phyloP scores from a whole-genome alignment of 139 green algal genomes.

The Nannochloris sp. region DNA sequence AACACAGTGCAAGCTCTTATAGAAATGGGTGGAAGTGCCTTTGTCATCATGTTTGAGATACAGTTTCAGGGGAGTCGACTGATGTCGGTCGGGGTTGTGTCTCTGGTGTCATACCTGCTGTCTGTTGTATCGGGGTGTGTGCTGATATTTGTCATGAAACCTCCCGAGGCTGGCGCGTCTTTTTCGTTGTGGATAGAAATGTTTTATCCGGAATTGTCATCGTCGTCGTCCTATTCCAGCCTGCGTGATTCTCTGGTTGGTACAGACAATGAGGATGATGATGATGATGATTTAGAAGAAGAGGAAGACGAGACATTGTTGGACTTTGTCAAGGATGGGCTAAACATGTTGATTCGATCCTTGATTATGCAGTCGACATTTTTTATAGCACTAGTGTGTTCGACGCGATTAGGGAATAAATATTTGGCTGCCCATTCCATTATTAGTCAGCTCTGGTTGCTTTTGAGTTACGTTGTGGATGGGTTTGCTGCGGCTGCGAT shows the following conservation, averaged over 20 bases:
- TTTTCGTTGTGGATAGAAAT: slow-evolving; percentile 5
- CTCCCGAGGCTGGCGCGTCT: not conserved
- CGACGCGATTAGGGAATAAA: slow-evolving; percentile 35
- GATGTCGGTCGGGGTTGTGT: slow-evolving; percentile 15
- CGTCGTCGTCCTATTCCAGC: not conserved
- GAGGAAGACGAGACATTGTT: not conserved
- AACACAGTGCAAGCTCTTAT: slow-evolving; percentile 35
- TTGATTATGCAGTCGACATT: slow-evolving; percentile 45
- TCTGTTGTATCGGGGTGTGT: not conserved
- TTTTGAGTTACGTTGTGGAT: slow-evolving; percentile 50
- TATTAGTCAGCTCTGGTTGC: slow-evolving; percentile 54
- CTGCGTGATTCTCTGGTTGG: not conserved
- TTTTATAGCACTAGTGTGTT: slow-evolving; percentile 38
- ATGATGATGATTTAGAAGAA: not conserved
- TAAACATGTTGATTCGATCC: slow-evolving; percentile 49
- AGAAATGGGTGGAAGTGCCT: slow-evolving; percentile 34
- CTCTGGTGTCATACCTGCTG: slow-evolving; percentile 9
- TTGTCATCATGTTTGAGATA: slow-evolving; percentile 10
- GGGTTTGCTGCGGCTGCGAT: slow-evolving; percentile 60
- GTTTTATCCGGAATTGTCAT: not conserved
- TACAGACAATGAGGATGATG: not conserved
- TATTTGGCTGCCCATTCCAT: slow-evolving; percentile 46
- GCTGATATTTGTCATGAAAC: slow-evolving; percentile 12
- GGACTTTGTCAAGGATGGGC: slow-evolving; percentile 34
- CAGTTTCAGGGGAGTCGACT: not conserved